A percentile compares a stretch with the other conserved stretches of the same genome.
These are phyloP conservation scores for Cryptomeria japonica DNA, from an alignment of 75 land plant genomes.

Conservation along the genomic window DNA sequence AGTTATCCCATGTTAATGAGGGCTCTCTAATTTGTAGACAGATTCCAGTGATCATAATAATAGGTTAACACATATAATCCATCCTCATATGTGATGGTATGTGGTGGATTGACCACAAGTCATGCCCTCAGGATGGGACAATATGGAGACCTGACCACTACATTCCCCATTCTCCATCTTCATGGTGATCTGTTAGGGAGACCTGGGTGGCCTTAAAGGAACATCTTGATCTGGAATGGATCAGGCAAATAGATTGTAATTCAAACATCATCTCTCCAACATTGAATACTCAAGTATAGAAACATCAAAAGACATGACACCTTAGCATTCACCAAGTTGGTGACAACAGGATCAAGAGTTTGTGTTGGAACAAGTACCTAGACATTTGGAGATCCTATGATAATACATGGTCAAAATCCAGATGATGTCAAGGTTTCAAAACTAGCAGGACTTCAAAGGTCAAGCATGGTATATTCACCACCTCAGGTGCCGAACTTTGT, in stretches of 20 bases:
- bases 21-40: too few relatives aligned
- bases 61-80: too few relatives aligned
- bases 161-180: not conserved
- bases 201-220: not conserved
- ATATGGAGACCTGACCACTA: not conserved
- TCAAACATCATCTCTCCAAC: not conserved
- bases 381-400: not conserved
- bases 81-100: too few relatives aligned
- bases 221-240: not conserved
- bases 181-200: not conserved
- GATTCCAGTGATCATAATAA: too few relatives aligned
- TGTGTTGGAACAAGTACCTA: not conserved
- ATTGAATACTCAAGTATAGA: not conserved
- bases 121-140: not conserved
- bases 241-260: not conserved
- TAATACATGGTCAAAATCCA: not conserved
- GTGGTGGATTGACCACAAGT: not conserved
- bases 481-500: not conserved
- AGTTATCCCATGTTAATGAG: too few relatives aligned
- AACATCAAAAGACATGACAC: not conserved
- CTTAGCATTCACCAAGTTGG: not conserved
- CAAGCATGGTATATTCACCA: not conserved
- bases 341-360: not conserved
- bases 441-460: not conserved
- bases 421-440: not conserved